Evolutionary conservation across 495 filamentous ascomycete genomes (phyloP).

Genomic region (Xylaria palmicola): DNA sequence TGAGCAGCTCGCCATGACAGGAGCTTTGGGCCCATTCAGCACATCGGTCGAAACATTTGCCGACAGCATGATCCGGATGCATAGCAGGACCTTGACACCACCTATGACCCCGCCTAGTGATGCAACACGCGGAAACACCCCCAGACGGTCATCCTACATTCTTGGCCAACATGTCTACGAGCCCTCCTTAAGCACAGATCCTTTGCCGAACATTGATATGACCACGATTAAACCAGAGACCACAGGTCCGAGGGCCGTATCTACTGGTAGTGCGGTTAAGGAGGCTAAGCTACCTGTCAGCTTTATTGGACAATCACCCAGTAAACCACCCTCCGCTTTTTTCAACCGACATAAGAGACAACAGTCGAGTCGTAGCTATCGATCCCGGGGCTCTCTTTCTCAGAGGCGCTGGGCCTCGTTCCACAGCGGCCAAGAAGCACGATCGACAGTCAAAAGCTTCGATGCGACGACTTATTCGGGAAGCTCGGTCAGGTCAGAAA

Average conservation of each 20-base stretch:
- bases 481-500: constrained; percentile 34
- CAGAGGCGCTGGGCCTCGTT: constrained; percentile 61
- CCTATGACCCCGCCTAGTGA: constrained; percentile 53
- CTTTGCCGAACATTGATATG: constrained; percentile 41
- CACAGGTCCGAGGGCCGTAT: not conserved
- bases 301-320: constrained; percentile 22
- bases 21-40: constrained; percentile 38
- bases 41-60: constrained; percentile 50
- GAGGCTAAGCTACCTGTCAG: constrained; percentile 34
- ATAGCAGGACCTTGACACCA: constrained; percentile 48
- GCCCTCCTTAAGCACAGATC: constrained; percentile 28
- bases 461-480: constrained; percentile 58
- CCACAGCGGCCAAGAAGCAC: constrained; percentile 66
- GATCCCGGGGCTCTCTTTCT: constrained; percentile 38
- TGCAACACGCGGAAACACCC: constrained; percentile 35
- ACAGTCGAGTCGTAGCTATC: constrained; percentile 38
- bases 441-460: constrained; percentile 58
- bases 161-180: constrained; percentile 42
- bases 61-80: constrained; percentile 44
- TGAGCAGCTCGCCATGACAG: constrained; percentile 46
- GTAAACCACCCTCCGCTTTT: constrained; percentile 35
- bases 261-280: constrained; percentile 27
- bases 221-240: constrained; percentile 25
- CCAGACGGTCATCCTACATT: constrained; percentile 52
- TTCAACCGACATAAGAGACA: constrained; percentile 38